Evolutionary conservation across 345 rosid species (phyloP), one percentile per base, ranked within the genome.

Genomic region (Brassica nigra): DNA sequence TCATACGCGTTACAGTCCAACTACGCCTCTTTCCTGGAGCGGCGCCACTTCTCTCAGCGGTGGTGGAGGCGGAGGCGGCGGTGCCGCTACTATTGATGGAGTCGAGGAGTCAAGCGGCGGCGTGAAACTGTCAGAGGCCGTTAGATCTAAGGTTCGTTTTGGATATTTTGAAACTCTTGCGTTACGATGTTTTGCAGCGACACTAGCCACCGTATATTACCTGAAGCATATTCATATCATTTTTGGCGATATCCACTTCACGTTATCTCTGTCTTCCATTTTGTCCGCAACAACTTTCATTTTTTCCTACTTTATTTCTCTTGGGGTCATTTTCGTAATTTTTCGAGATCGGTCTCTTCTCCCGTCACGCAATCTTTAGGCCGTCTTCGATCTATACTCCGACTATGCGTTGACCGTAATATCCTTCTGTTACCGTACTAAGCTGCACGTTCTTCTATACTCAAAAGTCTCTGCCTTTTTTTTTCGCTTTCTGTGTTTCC

Each of bases 11-110:
- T 91, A 85, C 27, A 93, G 98, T 59, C 98, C 97, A 28, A 86
- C 92, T 70, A 91, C 98, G 28, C 98, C 98, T 69, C 94, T 93
- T 64, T 89, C 98, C 0, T 91, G 91, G 92, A 93, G 94, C 78
- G 93, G 93, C 70, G 94, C 89, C 64, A 87, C 91, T 58, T 89
- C 93, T 28, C 71, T 69, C 68, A 86, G 90, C 82, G 91, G 86
- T 34, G 74, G 82, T n/a, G 75, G 79, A 36, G 72, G 78, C 23
- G 74, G 82, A 9, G 75, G 79, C 27, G 72, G 78, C 23, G 71
- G 71, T 33, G 30, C 54, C 2, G 71, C 34, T 49, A 81, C 80
- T 2, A 86, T 70, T n/a, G 88, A 87, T 63, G 88, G 90, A 66
- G 78, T 84, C 65, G 98, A 91, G 79, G 97, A 88, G 81, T 91